Conservation (phyloP, 2,329 filamentous ascomycete genomes). For the Cladophialophora yegresii region DNA sequence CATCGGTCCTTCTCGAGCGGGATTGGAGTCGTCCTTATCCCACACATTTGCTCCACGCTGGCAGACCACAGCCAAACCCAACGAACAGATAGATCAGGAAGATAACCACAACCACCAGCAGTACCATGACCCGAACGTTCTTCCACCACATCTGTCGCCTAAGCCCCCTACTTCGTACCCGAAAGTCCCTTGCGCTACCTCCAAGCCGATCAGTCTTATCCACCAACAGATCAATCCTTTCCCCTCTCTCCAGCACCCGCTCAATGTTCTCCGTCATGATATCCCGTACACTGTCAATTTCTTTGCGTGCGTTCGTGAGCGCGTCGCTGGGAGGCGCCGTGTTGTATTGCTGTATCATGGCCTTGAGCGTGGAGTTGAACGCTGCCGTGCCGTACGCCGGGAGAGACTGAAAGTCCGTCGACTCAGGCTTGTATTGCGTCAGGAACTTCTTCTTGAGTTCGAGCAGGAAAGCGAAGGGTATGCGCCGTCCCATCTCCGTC, state of each 20-base stretch:
- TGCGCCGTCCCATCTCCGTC: constrained; percentile 75
- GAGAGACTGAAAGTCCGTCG: constrained; percentile 72
- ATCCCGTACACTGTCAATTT: constrained; percentile 88
- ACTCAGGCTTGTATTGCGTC: constrained; percentile 63
- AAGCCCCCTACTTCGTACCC: constrained; percentile 80
- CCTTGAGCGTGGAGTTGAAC: constrained; percentile 79
- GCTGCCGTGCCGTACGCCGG: constrained; percentile 87
- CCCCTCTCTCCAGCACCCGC: constrained; percentile 81
- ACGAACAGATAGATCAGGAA: constrained; percentile 72
- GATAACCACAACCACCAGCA: constrained; percentile 69
- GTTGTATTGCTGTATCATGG: constrained; percentile 80
- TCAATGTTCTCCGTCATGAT: constrained; percentile 98
- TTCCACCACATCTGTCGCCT: constrained; percentile 99
- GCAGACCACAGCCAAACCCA: constrained; percentile 71
- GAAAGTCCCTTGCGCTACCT: constrained; percentile 84
- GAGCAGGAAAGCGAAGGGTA: constrained; percentile 89
- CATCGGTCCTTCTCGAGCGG: background rate
- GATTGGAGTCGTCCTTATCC: constrained; percentile 32
- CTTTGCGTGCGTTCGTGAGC: constrained; percentile 76
- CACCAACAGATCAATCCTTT: constrained; percentile 88
- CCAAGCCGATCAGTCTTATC: constrained; percentile 95
- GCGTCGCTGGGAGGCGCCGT: constrained; percentile 78
- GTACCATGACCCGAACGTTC: constrained; percentile 90
- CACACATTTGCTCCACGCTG: constrained; percentile 53
- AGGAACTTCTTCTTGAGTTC: constrained; percentile 90